Evolutionary conservation across 805 yeast genomes (phyloP).

Genomic region (Pichia sporocuriosa): DNA sequence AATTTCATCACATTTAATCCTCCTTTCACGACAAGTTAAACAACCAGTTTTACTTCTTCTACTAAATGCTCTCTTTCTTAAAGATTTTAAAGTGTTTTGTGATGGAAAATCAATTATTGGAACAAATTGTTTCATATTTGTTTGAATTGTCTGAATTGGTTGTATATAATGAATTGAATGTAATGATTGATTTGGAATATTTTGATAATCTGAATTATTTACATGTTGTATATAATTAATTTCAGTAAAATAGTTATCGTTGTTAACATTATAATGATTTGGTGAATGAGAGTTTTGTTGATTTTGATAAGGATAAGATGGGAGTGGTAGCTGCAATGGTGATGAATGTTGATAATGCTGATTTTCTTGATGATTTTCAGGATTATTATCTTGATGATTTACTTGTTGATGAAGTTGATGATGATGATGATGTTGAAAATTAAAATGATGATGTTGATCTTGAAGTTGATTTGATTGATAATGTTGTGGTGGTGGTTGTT

Average conservation of each 20-base stretch:
- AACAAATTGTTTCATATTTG: no score
- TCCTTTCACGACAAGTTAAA: conserved; percentile 60
- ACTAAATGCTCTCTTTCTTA: conserved; percentile 37
- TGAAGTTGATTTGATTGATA: neutral
- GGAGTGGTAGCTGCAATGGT: neutral
- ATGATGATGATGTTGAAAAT: neutral
- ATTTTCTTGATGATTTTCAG: no score
- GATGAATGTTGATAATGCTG: conserved; percentile 29
- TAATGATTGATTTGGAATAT: no score
- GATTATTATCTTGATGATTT: no score
- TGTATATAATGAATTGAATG: no score
- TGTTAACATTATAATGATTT: no score
- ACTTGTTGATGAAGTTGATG: neutral
- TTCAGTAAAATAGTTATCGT: no score
- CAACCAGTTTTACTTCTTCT: conserved; percentile 72
- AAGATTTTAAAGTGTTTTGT: neutral
- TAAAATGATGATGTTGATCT: neutral
- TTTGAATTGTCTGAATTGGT: no score
- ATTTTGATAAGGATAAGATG: neutral
- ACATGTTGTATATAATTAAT: no score
- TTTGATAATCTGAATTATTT: no score
- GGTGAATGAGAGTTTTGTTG: conserved; percentile 22
- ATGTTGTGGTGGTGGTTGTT: neutral
- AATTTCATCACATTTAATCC: conserved; percentile 72
- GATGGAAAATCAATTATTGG: no score